Conservation (phyloP, 805 yeast species). For the Lipomyces sp. region DNA sequence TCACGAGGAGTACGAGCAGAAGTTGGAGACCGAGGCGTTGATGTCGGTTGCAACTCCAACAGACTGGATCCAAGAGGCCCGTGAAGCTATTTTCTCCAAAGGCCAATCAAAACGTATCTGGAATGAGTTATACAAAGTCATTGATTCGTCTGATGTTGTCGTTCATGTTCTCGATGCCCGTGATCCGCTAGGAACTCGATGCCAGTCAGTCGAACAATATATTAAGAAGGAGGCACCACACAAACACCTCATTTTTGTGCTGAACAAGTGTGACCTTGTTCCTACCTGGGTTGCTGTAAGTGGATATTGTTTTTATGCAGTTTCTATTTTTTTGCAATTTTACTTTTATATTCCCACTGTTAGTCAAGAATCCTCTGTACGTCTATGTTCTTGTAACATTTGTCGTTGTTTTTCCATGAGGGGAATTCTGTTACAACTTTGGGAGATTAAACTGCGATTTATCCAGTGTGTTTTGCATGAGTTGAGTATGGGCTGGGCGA, state of each 20-base stretch:
- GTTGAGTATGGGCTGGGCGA: constrained; percentile 65
- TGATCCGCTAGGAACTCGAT: constrained; percentile 95
- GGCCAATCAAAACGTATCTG: constrained; percentile 98
- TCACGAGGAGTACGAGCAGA: constrained; percentile 67
- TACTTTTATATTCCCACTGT: constrained; percentile 64
- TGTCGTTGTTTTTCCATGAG: constrained; percentile 49
- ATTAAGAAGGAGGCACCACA: constrained; percentile 94
- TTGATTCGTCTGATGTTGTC: constrained; percentile 96
- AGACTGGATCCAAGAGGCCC: constrained; percentile 87
- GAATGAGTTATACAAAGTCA: constrained; percentile 96
- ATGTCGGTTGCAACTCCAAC: constrained; percentile 75
- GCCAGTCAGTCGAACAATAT: constrained; percentile 90
- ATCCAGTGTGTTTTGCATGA: constrained; percentile 67
- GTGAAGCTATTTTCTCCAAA: constrained; percentile 92
- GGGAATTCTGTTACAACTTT: constrained; percentile 94
- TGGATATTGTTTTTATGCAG: constrained; percentile 43
- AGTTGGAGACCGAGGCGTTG: constrained; percentile 55
- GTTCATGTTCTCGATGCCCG: constrained; percentile 96
- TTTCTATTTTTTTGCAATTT: constrained; percentile 25
- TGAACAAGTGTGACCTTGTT: constrained; percentile 96
- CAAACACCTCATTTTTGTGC: constrained; percentile 89
- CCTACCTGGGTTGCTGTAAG: constrained; percentile 99
- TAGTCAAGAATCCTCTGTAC: constrained; percentile 50
- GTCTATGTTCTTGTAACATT: constrained; percentile 21
- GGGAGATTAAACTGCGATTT: constrained; percentile 72